Evolutionary conservation across 768 basidiomycete genomes (phyloP).

Genomic region (Lanmaoa rubissima): DNA sequence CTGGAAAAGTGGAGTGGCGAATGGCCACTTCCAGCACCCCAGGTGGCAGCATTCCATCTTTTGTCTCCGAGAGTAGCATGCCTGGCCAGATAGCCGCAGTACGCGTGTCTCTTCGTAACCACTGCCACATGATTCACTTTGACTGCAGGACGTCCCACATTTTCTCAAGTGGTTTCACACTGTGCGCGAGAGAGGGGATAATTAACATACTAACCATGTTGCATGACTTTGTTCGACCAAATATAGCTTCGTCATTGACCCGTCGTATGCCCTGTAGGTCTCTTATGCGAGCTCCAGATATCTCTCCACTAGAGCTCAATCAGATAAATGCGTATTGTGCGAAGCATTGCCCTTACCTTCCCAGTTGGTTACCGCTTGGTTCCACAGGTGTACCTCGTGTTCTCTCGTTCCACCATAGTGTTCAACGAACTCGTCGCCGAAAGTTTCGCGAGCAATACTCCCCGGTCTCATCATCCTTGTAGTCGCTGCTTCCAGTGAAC

Average conservation of each 20-base stretch:
- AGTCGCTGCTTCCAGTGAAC: conserved; percentile 78
- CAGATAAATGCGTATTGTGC: conserved; percentile 2
- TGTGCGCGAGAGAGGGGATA: conserved; percentile 19
- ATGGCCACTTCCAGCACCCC: conserved; percentile 78
- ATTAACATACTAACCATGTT: background rate
- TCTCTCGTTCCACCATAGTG: conserved; percentile 95
- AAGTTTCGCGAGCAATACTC: conserved; percentile 83
- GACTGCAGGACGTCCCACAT: conserved; percentile 63
- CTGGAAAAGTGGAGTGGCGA: conserved; percentile 70
- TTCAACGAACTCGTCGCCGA: conserved; percentile 90
- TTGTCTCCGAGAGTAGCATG: conserved; percentile 60
- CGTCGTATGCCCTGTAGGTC: background rate
- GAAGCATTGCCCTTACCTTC: conserved; percentile 59
- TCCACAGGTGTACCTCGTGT: conserved; percentile 85
- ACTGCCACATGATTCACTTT: conserved; percentile 1
- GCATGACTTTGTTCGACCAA: background rate
- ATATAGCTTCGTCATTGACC: background rate
- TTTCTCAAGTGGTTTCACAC: conserved; percentile 66
- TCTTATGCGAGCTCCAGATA: conserved; percentile 77
- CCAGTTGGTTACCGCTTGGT: conserved; percentile 90
- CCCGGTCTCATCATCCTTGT: conserved; percentile 70
- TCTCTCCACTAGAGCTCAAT: conserved; percentile 60
- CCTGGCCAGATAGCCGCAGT: conserved; percentile 63
- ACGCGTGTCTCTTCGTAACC: background rate
- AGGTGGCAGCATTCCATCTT: conserved; percentile 66